These are phyloP conservation scores for Pseudogymnoascus sp. DNA, from an alignment of 2,329 filamentous ascomycete species.

Conservation along the genomic window DNA sequence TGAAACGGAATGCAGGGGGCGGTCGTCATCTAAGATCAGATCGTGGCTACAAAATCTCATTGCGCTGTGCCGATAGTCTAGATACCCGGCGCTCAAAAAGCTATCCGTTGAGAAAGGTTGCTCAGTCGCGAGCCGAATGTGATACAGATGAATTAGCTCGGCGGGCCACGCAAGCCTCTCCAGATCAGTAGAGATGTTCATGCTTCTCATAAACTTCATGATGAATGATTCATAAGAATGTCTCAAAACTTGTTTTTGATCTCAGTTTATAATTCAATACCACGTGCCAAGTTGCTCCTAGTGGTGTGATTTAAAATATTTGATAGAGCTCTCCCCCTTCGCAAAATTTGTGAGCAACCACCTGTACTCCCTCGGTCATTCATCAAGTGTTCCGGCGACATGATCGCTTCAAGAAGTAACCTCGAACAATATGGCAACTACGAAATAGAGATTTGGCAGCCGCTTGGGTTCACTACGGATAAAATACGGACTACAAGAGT, in stretches of 20 bases:
- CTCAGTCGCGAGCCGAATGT: not conserved
- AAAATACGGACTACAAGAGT: not conserved
- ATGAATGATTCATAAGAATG: not conserved
- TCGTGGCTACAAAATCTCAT: not conserved
- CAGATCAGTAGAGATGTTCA: not conserved
- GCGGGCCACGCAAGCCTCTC: not conserved
- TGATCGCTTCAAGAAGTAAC: slow-evolving; percentile 6
- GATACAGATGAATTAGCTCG: not conserved
- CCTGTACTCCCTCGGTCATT: not conserved
- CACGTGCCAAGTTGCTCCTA: not conserved
- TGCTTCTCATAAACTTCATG: too few relatives aligned
- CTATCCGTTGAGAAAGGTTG: not conserved
- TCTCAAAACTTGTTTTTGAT: not conserved
- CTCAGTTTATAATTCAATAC: not conserved
- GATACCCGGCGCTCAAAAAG: not conserved
- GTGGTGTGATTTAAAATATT: not conserved
- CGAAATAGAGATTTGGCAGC: slow-evolving; percentile 3
- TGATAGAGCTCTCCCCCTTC: not conserved
- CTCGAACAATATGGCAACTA: not conserved
- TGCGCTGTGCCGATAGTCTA: not conserved
- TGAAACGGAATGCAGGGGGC: not conserved
- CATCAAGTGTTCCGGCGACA: not conserved
- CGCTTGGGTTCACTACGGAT: not conserved
- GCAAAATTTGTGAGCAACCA: not conserved
- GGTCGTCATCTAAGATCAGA: not conserved